Conservation (phyloP, 495 filamentous ascomycete species). For the Podospora bellae-mahoneyi region DNA sequence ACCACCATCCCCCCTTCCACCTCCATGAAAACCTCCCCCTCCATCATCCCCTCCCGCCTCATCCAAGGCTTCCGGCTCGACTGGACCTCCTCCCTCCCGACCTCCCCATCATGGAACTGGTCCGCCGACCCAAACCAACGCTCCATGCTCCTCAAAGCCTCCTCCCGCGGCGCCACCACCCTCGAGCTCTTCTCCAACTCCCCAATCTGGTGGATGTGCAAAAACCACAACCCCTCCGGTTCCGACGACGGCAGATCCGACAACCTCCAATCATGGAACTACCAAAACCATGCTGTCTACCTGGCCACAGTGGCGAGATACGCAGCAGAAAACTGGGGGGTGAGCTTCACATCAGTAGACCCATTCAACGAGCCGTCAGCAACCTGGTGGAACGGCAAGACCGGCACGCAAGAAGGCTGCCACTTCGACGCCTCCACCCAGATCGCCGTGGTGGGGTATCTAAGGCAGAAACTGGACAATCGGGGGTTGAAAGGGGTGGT, state of each 20-base stretch:
- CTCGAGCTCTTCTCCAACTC: slow-evolving; percentile 44
- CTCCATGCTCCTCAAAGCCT: slow-evolving; percentile 35
- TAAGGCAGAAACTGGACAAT: slow-evolving; percentile 30
- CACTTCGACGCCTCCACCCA: slow-evolving; percentile 33
- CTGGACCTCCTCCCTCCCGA: slow-evolving; percentile 28
- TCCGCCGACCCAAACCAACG: slow-evolving; percentile 32
- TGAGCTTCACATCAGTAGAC: slow-evolving; percentile 35
- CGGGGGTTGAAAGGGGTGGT: slow-evolving; percentile 26
- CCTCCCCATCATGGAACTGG: slow-evolving; percentile 36
- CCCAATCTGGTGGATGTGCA: slow-evolving; percentile 43
- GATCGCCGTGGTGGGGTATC: slow-evolving; percentile 23
- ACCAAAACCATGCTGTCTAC: slow-evolving; percentile 36
- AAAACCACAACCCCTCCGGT: slow-evolving; percentile 40
- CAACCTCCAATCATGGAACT: slow-evolving; percentile 42
- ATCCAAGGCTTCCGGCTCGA: slow-evolving; percentile 40
- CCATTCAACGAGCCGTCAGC: slow-evolving; percentile 41
- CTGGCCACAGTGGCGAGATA: slow-evolving; percentile 41
- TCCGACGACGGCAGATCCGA: slow-evolving; percentile 29
- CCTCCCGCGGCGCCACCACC: slow-evolving; percentile 30
- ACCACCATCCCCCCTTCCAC: slow-evolving; percentile 28
- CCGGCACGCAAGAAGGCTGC: slow-evolving; percentile 39
- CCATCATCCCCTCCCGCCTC: slow-evolving; percentile 35
- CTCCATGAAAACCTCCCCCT: slow-evolving; percentile 34
- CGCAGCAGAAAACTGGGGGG: slow-evolving; percentile 34
- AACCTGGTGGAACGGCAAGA: slow-evolving; percentile 38